Percentiles rank a stretch among this genome's conserved stretches.
Conservation (phyloP, 208 protist genomes). For the Leishmania amazonensis region DNA sequence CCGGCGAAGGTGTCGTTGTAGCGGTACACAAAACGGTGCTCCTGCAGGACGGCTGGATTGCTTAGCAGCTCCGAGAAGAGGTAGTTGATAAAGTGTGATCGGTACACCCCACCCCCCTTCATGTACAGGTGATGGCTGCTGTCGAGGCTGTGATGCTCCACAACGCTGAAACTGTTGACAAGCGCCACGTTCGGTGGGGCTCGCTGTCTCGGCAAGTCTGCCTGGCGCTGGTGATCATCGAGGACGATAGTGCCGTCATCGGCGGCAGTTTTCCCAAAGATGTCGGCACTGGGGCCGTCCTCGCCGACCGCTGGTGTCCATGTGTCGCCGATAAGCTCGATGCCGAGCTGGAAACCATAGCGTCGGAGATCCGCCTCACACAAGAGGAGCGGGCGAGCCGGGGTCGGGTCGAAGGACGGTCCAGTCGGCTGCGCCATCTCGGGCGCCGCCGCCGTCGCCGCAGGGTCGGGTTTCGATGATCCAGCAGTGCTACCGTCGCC, state of each 20-base stretch:
- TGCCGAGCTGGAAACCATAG: constrained; percentile 79
- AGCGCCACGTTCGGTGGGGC: constrained; percentile 66
- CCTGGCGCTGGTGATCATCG: background rate
- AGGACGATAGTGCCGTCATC: background rate
- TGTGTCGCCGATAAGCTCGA: constrained; percentile 81
- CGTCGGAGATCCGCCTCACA: constrained; percentile 69
- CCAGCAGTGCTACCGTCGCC: background rate
- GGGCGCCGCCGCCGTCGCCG: background rate
- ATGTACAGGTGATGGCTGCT: constrained; percentile 79
- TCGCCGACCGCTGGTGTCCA: constrained; percentile 56
- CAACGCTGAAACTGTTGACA: constrained; percentile 88
- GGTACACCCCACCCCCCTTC: constrained; percentile 73
- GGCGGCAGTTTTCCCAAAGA: background rate
- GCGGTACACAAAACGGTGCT: constrained; percentile 61
- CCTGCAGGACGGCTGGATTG: constrained; percentile 35
- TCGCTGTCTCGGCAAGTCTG: constrained; percentile 23
- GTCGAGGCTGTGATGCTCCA: constrained; percentile 80
- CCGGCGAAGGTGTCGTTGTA: constrained; percentile 83
- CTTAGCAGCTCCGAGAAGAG: constrained; percentile 58
- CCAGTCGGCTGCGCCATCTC: background rate
- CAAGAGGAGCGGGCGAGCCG: constrained; percentile 56
- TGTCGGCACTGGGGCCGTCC: constrained; percentile 1
- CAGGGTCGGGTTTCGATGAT: background rate
- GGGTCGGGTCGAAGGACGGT: constrained; percentile 27
- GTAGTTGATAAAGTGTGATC: constrained; percentile 85